phyloP scores from a whole-genome alignment of 495 filamentous ascomycete genomes.

The Penicillium salamii region DNA sequence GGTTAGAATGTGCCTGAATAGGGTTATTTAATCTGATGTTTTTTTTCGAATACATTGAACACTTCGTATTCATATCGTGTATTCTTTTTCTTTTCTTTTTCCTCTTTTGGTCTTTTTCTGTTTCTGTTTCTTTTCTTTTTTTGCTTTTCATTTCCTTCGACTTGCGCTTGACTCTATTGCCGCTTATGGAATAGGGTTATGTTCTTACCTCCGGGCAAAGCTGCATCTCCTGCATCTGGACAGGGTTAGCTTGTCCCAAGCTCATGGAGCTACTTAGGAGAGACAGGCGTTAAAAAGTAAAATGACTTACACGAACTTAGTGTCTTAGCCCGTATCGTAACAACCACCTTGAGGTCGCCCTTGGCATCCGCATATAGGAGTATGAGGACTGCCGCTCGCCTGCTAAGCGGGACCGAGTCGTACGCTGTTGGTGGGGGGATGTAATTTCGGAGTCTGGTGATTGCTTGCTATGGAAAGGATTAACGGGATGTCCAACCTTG shows the following conservation, averaged over 20 bases:
- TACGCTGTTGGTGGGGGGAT: conserved; percentile 57
- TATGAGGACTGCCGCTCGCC: conserved; percentile 79
- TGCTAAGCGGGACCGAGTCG: conserved; percentile 62
- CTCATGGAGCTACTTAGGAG: no score
- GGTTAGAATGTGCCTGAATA: not conserved
- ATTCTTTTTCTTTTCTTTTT: not conserved
- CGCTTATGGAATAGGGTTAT: not conserved
- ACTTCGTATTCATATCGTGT: not conserved
- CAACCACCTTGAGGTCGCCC: conserved; percentile 76
- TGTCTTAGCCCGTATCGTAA: conserved; percentile 79
- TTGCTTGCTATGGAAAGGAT: conserved; percentile 59
- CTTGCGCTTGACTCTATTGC: not conserved
- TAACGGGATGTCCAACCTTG: not conserved
- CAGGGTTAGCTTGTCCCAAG: conserved; percentile 10
- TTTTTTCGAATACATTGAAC: no score
- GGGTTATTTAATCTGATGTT: not conserved
- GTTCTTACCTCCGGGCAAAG: conserved; percentile 76
- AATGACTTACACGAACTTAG: conserved; percentile 57
- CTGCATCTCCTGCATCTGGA: conserved; percentile 70
- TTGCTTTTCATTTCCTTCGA: conserved; percentile 2
- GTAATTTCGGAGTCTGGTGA: conserved; percentile 73
- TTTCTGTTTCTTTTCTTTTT: not conserved
- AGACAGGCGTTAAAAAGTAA: not conserved
- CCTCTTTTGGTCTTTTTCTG: not conserved
- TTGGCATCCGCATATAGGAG: conserved; percentile 77